Conservation (phyloP, 768 basidiomycete genomes). For the Gloeophyllum trabeum region DNA sequence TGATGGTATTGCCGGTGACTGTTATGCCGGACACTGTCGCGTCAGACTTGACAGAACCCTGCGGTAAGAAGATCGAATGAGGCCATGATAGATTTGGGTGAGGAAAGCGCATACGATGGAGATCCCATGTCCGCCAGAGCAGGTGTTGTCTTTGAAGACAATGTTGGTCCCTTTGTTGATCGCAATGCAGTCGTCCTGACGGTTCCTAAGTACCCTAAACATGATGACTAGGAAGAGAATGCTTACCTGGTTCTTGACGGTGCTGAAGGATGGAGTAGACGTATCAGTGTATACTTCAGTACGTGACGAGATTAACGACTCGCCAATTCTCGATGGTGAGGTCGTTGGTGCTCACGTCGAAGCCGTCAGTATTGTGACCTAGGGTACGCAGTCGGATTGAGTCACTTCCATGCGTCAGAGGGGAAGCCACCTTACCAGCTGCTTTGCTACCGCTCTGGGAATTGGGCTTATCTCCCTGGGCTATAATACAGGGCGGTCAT, state of each 20-base stretch:
- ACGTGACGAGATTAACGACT: too few relatives aligned
- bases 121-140: constrained; percentile 53
- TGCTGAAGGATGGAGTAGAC: constrained; percentile 4
- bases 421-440: too few relatives aligned
- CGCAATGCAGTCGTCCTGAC: constrained; percentile 51
- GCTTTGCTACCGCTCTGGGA: constrained; percentile 33
- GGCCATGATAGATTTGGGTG: background rate
- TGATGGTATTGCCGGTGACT: constrained; percentile 40
- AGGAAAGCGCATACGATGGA: constrained; percentile 26
- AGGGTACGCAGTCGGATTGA: constrained; percentile 16
- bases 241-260: constrained; percentile 17
- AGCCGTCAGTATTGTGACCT: constrained; percentile 3
- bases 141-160: constrained; percentile 33
- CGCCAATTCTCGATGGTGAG: constrained; percentile 17
- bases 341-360: constrained; percentile 16
- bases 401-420: too few relatives aligned
- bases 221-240: too few relatives aligned
- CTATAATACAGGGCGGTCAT: constrained; percentile 17
- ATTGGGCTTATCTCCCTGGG: constrained; percentile 40
- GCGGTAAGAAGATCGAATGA: background rate
- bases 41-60: constrained; percentile 46
- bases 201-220: too few relatives aligned
- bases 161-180: constrained; percentile 27
- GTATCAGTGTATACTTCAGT: background rate
- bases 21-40: constrained; percentile 33